Evolutionary conservation across 1,284 basidiomycete species (phyloP).

Genomic region (Vanrija sp.): DNA sequence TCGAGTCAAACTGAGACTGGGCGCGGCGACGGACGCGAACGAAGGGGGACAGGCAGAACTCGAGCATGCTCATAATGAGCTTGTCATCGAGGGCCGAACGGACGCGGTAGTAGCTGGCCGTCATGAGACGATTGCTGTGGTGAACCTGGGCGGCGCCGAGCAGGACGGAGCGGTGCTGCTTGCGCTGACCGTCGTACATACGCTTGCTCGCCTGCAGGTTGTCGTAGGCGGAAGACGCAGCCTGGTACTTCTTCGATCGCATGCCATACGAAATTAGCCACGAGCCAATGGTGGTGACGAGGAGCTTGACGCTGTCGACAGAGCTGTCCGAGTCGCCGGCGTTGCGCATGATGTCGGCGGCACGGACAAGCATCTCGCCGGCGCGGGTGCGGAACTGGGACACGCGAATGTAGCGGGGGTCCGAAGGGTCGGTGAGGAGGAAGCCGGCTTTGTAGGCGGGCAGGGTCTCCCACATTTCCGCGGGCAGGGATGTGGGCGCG

Average conservation of each 20-base stretch:
- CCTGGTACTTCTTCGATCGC: constrained; percentile 40
- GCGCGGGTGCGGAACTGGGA: constrained; percentile 62
- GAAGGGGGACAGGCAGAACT: constrained; percentile 81
- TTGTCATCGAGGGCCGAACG: constrained; percentile 76
- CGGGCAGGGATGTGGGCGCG: constrained; percentile 49
- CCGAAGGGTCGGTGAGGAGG: constrained; percentile 67
- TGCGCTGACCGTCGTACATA: constrained; percentile 41
- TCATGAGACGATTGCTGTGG: constrained; percentile 41
- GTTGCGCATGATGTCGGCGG: constrained; percentile 63
- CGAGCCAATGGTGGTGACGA: constrained; percentile 49
- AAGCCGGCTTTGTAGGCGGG: constrained; percentile 70
- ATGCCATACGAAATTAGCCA: constrained; percentile 44
- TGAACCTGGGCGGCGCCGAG: constrained; percentile 38
- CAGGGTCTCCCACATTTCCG: constrained; percentile 60
- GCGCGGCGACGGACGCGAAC: constrained; percentile 56
- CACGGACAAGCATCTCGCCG: constrained; percentile 66
- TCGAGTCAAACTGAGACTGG: constrained; percentile 36
- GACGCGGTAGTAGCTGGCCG: constrained; percentile 62
- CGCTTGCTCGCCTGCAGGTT: constrained; percentile 37
- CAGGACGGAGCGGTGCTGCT: constrained; percentile 42
- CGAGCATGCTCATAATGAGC: constrained; percentile 71
- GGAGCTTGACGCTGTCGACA: constrained; percentile 73
- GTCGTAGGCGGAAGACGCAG: constrained; percentile 32
- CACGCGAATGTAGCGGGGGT: constrained; percentile 69
- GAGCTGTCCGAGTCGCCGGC: constrained; percentile 81